A percentile compares a stretch with the other conserved stretches of the same genome.
phyloP scores from a whole-genome alignment of 345 rosid genomes.

The Salix caprea region DNA sequence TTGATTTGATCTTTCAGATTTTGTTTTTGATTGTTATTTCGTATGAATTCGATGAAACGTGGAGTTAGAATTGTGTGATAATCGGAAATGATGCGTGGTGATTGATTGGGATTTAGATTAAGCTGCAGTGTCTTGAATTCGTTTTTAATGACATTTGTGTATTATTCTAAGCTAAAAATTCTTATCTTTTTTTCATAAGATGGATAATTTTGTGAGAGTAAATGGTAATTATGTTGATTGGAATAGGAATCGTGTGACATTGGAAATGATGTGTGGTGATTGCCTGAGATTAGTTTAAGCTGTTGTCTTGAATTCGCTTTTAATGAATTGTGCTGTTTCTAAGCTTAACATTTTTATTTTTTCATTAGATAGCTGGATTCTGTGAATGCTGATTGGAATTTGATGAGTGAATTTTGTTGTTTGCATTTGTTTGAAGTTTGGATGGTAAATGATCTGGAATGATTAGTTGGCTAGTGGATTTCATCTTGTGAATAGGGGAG shows the following conservation, averaged over 20 bases:
- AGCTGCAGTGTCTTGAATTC: background rate
- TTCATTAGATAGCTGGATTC: too few species aligned
- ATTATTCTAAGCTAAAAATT: background rate
- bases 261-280: too few species aligned
- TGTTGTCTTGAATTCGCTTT: too few species aligned
- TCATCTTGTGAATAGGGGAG: too few species aligned
- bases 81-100: background rate
- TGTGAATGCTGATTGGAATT: too few species aligned
- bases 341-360: too few species aligned
- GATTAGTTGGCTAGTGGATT: too few species aligned
- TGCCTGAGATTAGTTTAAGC: too few species aligned
- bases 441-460: too few species aligned
- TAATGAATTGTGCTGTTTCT: too few species aligned
- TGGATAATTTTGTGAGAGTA: background rate
- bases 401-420: background rate
- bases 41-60: too few species aligned
- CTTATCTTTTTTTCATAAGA: background rate
- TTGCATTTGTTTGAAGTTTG: background rate
- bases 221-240: background rate
- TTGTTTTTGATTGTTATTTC: background rate
- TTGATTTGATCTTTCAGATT: background rate
- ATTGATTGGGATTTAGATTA: background rate
- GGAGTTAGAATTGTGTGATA: background rate
- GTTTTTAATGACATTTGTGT: background rate
- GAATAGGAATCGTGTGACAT: too few species aligned